Evolutionary conservation across 495 filamentous ascomycete genomes (phyloP).

Genomic region (Talaromyces adpressus): DNA sequence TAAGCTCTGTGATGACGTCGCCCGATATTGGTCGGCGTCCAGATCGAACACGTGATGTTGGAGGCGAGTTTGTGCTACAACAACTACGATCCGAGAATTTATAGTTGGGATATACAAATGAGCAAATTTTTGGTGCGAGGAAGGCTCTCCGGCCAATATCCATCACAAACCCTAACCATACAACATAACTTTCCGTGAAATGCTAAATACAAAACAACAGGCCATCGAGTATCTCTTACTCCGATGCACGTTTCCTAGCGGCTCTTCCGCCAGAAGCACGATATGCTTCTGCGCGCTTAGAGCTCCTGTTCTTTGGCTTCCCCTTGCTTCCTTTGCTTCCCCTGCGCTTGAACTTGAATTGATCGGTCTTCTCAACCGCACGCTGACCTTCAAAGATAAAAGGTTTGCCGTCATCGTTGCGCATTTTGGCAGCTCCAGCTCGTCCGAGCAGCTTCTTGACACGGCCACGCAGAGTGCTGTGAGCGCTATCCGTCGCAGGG

Average conservation of each 20-base stretch:
- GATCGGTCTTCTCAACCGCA: constrained; percentile 62
- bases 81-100: not conserved
- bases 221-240: not conserved
- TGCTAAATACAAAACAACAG: not conserved
- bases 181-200: not conserved
- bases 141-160: not conserved
- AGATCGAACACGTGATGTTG: not conserved
- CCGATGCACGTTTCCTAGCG: not conserved
- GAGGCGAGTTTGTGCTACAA: not conserved
- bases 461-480: constrained; percentile 69
- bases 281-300: constrained; percentile 60
- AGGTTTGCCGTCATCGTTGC: constrained; percentile 39
- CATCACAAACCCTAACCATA: not conserved
- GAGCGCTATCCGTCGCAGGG: constrained; percentile 50
- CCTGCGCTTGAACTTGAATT: constrained; percentile 51
- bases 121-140: not conserved
- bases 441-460: constrained; percentile 76
- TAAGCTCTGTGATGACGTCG: not conserved
- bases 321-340: constrained; percentile 47
- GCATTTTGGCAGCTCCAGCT: constrained; percentile 63
- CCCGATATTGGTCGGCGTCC: not conserved
- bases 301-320: constrained; percentile 44
- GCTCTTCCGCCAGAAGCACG: constrained; percentile 46
- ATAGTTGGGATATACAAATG: not conserved
- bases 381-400: constrained; percentile 88